Base-by-base conservation (phyloP, 148 eudicot species). In the Rhododendron ferrugineum region DNA sequence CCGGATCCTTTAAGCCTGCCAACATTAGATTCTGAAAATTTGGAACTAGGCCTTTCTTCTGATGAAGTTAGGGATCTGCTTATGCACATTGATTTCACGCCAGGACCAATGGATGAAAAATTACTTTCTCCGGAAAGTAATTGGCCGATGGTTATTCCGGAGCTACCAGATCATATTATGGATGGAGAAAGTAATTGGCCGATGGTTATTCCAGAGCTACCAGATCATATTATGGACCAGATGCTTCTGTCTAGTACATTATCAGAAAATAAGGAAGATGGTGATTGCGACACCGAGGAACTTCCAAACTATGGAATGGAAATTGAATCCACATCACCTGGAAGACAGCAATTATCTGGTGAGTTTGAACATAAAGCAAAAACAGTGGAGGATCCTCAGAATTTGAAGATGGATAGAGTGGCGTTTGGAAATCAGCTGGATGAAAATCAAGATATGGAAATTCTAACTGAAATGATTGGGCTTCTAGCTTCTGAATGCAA, bases 241-340 rank as follows among this genome's bases (percentile, higher is more conserved):
- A 90, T 89, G 85, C 93, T 93, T 86, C 87, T 92, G 58, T 84
- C 92, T 83, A 90, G 95, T 84, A 94, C 95, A 83, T 52, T 47
- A 37, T 77, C 85, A 54, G 91, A 90, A 64, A 78, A 73, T 72
- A 56, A 62, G 49, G 88, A 88, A 49, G 72, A 72, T 75, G 79
- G 70, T 22, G 83, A 78, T 40, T 50, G 34, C 32, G 88, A 89
- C 28, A 82, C 50, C 5, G 89, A 77, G 37, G 86, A 87, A 15
- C 36, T 26, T 42, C 14, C 47, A n/a, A 86, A 75, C 18, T 77
- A 72, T 44, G 93, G 84, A 30, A 80, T 85, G 85, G 90, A 83
- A 47, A 58, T 68, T 75, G 90, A 87, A 83, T 80, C 81, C 23
- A 11, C 30, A n/a, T 37, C 78, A 32, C 62, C 52, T 50, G 77